Conservation (phyloP, 1,139 yeast genomes). For the Sugiyamaella castrensis region DNA sequence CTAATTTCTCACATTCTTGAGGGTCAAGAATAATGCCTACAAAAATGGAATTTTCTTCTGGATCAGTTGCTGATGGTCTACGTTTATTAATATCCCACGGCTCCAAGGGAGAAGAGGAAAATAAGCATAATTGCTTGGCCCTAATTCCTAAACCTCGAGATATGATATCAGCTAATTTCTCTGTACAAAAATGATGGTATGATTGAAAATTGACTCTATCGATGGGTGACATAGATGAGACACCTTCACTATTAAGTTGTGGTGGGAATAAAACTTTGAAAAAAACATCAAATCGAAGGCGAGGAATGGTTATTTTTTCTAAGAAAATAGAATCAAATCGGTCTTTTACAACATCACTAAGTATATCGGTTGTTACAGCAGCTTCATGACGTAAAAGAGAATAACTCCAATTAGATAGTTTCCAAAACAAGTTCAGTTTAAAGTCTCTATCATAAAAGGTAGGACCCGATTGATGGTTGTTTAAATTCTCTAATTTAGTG, state of each 20-base stretch:
- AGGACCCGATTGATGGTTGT: slow-evolving; percentile 16
- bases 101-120: slow-evolving; percentile 16
- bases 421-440: slow-evolving; percentile 76
- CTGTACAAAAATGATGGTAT: slow-evolving; percentile 57
- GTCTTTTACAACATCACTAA: slow-evolving; percentile 78
- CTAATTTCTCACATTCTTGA: slow-evolving; percentile 70
- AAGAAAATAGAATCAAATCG: slow-evolving; percentile 84
- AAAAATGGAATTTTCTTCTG: slow-evolving; percentile 28
- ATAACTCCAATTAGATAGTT: slow-evolving; percentile 72
- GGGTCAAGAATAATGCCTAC: slow-evolving; percentile 73
- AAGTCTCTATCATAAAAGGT: slow-evolving; percentile 70
- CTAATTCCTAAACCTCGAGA: slow-evolving; percentile 68
- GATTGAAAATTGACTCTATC: slow-evolving; percentile 74
- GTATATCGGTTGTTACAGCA: slow-evolving; percentile 57
- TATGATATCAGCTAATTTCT: slow-evolving; percentile 58
- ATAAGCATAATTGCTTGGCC: slow-evolving; percentile 43
- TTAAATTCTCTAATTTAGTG: slow-evolving; percentile 16
- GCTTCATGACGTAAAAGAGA: slow-evolving; percentile 63
- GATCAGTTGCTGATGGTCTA: slow-evolving; percentile 42
- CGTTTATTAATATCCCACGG: slow-evolving; percentile 53
- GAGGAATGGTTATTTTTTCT: slow-evolving; percentile 52
- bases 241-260: slow-evolving; percentile 1
- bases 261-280: slow-evolving; percentile 44
- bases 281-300: slow-evolving; percentile 63
- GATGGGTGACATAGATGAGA: slow-evolving; percentile 40